Conservation (phyloP, 306 rosid genomes). For the Castanospermum australe region DNA sequence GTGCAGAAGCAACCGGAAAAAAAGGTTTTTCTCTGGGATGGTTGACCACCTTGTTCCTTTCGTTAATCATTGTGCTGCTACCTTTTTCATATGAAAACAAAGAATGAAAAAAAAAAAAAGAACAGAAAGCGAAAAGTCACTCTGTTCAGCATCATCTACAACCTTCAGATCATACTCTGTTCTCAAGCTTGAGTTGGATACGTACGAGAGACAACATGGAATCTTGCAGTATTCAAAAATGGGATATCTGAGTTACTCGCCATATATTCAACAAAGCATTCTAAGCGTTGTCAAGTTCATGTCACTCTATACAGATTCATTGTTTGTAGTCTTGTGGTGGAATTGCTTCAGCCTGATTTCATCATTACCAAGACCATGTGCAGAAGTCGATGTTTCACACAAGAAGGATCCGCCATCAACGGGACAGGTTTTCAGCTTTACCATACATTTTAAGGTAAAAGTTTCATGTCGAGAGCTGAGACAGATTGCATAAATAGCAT, state of each 20-base stretch:
- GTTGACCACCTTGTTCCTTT: background rate
- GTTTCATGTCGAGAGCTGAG: no score
- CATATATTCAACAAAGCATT: background rate
- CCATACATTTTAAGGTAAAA: background rate
- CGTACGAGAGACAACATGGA: background rate
- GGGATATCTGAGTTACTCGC: no score
- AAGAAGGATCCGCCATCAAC: background rate
- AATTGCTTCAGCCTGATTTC: background rate
- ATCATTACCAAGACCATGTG: constrained; percentile 4
- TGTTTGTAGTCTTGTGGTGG: background rate
- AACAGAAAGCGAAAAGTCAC: no score
- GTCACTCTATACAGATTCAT: background rate
- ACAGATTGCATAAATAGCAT: no score
- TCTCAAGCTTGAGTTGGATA: no score
- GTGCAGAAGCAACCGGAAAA: background rate
- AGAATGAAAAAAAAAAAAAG: background rate
- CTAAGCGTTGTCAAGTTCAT: background rate
- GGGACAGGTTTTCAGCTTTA: background rate
- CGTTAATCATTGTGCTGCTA: background rate
- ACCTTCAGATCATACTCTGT: no score
- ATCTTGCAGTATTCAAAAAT: background rate
- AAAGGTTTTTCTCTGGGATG: background rate
- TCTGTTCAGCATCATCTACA: no score
- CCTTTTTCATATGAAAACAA: background rate
- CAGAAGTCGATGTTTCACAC: background rate